A percentile compares a stretch with the other conserved stretches of the same genome.
These are phyloP conservation scores for Sporothrix schenckii DNA, from an alignment of 2,329 filamentous ascomycete genomes.

Conservation along the genomic window DNA sequence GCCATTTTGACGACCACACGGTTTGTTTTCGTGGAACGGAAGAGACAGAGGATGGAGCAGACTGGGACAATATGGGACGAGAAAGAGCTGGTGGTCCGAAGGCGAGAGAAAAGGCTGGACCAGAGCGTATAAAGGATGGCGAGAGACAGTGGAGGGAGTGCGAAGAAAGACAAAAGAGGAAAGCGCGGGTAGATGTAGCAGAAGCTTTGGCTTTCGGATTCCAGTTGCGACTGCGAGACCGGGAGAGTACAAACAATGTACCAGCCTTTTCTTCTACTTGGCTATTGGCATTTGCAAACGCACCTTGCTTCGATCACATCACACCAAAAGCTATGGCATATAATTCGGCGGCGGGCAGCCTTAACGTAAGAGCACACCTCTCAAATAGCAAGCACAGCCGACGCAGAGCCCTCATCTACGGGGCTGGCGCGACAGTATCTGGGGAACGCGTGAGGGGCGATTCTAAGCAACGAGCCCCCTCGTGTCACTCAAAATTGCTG, in stretches of 20 bases:
- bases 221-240: slow-evolving; percentile 1
- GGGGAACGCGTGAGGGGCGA: slow-evolving; percentile 7
- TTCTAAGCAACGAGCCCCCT: not conserved
- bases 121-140: slow-evolving; percentile 5
- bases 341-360: not conserved
- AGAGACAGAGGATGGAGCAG: not conserved
- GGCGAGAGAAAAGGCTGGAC: slow-evolving; percentile 19
- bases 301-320: not conserved
- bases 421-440: slow-evolving; percentile 9
- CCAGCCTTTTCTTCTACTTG: slow-evolving; percentile 7
- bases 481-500: not conserved
- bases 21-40: not conserved
- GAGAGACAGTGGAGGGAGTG: not conserved
- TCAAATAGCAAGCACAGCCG: slow-evolving; percentile 5
- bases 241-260: slow-evolving; percentile 7
- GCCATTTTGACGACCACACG: slow-evolving; percentile 45
- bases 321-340: not conserved
- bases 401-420: not conserved
- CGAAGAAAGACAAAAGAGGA: slow-evolving; percentile 19
- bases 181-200: slow-evolving; percentile 28
- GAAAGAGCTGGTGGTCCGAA: not conserved
- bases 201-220: not conserved
- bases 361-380: not conserved
- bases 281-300: not conserved
- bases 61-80: not conserved